A percentile compares a stretch with the other conserved stretches of the same genome.
These are phyloP conservation scores for Rhynchosporium agropyri DNA, from an alignment of 2,329 filamentous ascomycete species.

Conservation along the genomic window DNA sequence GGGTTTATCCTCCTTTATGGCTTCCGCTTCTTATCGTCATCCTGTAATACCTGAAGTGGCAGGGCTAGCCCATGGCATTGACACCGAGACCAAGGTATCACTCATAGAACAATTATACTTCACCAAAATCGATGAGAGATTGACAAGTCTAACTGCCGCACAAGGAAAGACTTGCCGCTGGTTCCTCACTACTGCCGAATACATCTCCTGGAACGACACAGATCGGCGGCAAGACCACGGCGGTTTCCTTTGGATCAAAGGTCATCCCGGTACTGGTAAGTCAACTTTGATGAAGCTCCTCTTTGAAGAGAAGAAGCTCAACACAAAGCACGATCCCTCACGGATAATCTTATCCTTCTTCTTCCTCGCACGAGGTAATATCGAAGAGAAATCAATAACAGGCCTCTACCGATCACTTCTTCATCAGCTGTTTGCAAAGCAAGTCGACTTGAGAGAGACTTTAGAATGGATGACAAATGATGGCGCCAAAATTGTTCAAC, in stretches of 20 bases:
- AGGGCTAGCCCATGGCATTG: constrained; percentile 16
- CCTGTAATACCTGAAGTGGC: constrained; percentile 17
- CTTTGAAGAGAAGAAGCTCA: constrained; percentile 36
- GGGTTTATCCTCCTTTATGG: constrained; percentile 7
- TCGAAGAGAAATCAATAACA: constrained; percentile 49
- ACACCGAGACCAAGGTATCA: constrained; percentile 26
- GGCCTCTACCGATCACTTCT: constrained; percentile 57
- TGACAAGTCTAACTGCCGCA: constrained; percentile 44
- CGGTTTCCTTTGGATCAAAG: constrained; percentile 52
- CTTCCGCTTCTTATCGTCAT: constrained; percentile 3
- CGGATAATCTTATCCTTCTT: constrained; percentile 43
- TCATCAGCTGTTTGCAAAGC: constrained; percentile 47
- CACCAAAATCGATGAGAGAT: constrained; percentile 45
- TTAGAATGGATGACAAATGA: constrained; percentile 36
- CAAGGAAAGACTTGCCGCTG: constrained; percentile 47
- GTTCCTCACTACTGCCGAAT: constrained; percentile 41
- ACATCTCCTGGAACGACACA: constrained; percentile 44
- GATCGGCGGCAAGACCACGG: constrained; percentile 38
- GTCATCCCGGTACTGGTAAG: constrained; percentile 51
- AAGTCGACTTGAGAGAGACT: constrained; percentile 42
- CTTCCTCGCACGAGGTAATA: constrained; percentile 34
- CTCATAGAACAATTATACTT: constrained; percentile 45
- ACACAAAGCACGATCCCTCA: constrained; percentile 1
- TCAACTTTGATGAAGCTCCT: constrained; percentile 47
- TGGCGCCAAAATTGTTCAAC: constrained; percentile 25